These are phyloP conservation scores for Mortierella antarctica DNA, from an alignment of 192 early-diverging fungal species.

Conservation along the genomic window DNA sequence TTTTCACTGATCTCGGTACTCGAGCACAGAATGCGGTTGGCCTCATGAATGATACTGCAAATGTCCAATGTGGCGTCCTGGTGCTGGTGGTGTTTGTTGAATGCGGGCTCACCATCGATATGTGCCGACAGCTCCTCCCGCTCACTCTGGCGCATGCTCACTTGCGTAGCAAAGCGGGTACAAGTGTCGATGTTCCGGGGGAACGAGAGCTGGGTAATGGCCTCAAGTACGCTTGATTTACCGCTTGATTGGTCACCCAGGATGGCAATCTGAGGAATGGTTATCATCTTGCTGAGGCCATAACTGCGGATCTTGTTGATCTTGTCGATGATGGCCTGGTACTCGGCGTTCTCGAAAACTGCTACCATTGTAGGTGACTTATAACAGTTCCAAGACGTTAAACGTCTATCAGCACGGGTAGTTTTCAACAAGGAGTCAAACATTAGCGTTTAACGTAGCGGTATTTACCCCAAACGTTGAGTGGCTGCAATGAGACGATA, in stretches of 20 bases:
- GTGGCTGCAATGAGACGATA: no score
- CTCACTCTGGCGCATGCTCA: conserved; percentile 27
- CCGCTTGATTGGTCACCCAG: conserved; percentile 46
- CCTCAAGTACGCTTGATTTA: conserved; percentile 37
- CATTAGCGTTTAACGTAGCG: no score
- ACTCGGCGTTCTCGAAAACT: conserved; percentile 31
- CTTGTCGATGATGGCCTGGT: conserved; percentile 38
- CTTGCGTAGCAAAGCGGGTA: conserved; percentile 44
- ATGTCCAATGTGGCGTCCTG: conserved; percentile 3
- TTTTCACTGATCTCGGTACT: conserved; percentile 38
- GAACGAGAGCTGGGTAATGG: conserved; percentile 35
- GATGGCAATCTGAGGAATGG: conserved; percentile 46
- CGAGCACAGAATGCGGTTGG: conserved; percentile 39
- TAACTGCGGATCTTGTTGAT: conserved; percentile 41
- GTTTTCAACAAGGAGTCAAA: no score
- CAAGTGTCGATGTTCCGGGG: conserved; percentile 34
- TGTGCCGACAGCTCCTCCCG: conserved; percentile 17
- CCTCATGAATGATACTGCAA: conserved; percentile 15
- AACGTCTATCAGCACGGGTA: neutral
- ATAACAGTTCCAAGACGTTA: neutral
- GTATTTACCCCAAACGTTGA: no score
- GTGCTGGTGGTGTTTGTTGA: conserved; percentile 18
- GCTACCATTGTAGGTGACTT: neutral
- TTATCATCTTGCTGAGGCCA: conserved; percentile 40
- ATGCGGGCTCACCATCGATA: conserved; percentile 29